Percentiles rank a stretch among this genome's conserved stretches.
Evolutionary conservation across 1,284 basidiomycete species (phyloP).

Genomic region (Cryptococcus floricola): DNA sequence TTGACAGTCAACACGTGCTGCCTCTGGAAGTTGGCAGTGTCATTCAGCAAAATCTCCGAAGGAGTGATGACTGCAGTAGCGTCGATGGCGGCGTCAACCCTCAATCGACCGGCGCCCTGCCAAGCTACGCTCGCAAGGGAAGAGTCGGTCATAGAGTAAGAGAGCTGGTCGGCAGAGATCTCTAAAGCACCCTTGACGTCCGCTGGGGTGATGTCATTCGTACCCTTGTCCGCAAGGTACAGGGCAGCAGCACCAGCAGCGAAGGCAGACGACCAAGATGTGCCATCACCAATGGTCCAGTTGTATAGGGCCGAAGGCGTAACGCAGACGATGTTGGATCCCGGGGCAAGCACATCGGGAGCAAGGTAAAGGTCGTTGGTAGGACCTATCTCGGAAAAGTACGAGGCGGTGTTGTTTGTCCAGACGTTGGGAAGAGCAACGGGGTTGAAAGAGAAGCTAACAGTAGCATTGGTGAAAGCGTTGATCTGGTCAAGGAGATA

Average conservation of each 20-base stretch:
- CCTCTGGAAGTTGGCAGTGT: constrained; percentile 59
- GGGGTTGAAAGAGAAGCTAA: constrained; percentile 56
- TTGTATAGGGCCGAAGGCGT: constrained; percentile 26
- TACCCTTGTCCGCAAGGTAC: constrained; percentile 58
- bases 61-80: constrained; percentile 58
- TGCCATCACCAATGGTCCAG: constrained; percentile 46
- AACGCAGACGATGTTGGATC: constrained; percentile 51
- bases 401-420: constrained; percentile 57
- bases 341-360: constrained; percentile 60
- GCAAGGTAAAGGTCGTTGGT: constrained; percentile 59
- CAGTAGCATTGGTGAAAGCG: constrained; percentile 44
- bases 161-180: constrained; percentile 57
- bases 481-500: constrained; percentile 52
- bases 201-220: constrained; percentile 41
- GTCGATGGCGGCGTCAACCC: constrained; percentile 62
- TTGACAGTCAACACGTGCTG: constrained; percentile 45
- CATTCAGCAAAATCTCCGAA: constrained; percentile 63
- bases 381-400: constrained; percentile 60
- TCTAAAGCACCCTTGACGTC: constrained; percentile 57
- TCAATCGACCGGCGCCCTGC: constrained; percentile 64
- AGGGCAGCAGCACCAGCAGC: constrained; percentile 64
- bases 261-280: constrained; percentile 59
- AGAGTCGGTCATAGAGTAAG: constrained; percentile 54
- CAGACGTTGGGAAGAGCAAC: constrained; percentile 50
- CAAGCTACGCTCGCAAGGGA: constrained; percentile 60